Base-by-base conservation (phyloP, 148 eudicot species). In the Selenicereus undatus region DNA sequence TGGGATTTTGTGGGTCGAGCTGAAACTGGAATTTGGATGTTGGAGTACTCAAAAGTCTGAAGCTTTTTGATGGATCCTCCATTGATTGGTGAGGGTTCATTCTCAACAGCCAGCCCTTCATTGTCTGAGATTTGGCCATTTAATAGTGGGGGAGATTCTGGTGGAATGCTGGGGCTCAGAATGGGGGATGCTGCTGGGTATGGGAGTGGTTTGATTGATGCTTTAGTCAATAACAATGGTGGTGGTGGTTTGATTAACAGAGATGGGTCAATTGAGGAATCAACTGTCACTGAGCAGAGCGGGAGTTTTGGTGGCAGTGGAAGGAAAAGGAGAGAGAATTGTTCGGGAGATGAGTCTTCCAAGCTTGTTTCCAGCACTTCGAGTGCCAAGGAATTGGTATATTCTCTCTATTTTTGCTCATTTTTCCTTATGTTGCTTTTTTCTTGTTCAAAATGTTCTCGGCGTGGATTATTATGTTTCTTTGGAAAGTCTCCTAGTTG, bases 61-160 rank as follows among this genome's bases (percentile, higher is more conserved):
- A 60, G 56, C 13, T 9, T 56, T 51, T 35, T 56, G 62, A 95
- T 95, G 98, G 98, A 93, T 86, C 98, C 96, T 83, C 96, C 98
- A 65, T 81, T 93, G 83, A 85, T 93, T 24, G 92, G 78, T 78
- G 97, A 93, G 79, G 86, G 88, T 20, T 92, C 97, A 26, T 93
- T 93, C 80, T 82, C 97, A 35, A 87, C 93, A 1, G 86, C 88
- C 20, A 95, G 90, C 81, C 98, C 97, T 26, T 87, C 93, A 73
- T 82, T 95, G 81, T 87, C 92, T 5, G 99, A 90, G 90, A 91
- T 93, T 85, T 91, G 95, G 92, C 94, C 94, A 2, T 86, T 82
- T 51, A 75, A 68, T n/a, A 79, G 68, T 71, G 83, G 85, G 70
- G 91, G 84, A 10, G 84, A 80, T 74, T 69, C 42, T 18, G 76